These are phyloP conservation scores for Verticillium nonalfalfae DNA, from an alignment of 2,329 filamentous ascomycete genomes.

Conservation along the genomic window DNA sequence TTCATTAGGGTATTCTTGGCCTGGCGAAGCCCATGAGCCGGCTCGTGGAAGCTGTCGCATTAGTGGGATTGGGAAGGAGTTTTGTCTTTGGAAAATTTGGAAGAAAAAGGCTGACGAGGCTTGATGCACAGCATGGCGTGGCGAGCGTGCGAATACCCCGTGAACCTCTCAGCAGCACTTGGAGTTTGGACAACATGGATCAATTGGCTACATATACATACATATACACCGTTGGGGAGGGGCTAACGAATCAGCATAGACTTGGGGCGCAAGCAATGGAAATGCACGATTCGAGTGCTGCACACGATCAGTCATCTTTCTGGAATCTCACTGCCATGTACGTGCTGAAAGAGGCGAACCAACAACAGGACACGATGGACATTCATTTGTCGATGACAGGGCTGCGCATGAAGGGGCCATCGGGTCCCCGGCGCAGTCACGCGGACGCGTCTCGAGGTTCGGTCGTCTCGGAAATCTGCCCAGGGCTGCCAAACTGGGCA, in stretches of 20 bases:
- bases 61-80: background rate
- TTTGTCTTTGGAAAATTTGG: background rate
- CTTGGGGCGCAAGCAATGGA: background rate
- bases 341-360: no score
- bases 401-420: background rate
- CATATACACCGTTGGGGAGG: no score
- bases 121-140: background rate
- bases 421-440: background rate
- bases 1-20: no score
- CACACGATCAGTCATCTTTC: no score
- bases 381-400: background rate
- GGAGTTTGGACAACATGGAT: background rate
- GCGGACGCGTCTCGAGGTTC: background rate
- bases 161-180: background rate
- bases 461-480: constrained; percentile 1
- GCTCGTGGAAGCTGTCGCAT: background rate
- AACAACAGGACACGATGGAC: background rate
- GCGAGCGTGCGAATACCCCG: background rate
- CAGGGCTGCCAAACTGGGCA: constrained; percentile 2
- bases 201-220: background rate
- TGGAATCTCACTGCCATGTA: no score
- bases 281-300: no score
- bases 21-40: background rate
- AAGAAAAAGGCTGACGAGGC: background rate
- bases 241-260: background rate